These are phyloP conservation scores for Cladophialophora yegresii DNA, from an alignment of 2,329 filamentous ascomycete genomes.

Conservation along the genomic window DNA sequence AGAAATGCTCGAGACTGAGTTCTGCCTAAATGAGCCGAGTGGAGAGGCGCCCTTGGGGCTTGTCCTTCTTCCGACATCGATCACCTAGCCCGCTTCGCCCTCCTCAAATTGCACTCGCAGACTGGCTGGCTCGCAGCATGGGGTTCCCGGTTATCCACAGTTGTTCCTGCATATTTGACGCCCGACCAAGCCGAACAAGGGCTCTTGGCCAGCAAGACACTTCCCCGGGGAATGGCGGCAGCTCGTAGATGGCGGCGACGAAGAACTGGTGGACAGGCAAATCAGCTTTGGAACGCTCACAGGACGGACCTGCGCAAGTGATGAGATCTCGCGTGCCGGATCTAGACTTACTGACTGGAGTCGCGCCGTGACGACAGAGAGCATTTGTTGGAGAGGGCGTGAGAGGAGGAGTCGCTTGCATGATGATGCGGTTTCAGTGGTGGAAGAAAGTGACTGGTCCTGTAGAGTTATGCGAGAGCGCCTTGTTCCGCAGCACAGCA, in stretches of 20 bases:
- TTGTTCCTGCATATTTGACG: constrained; percentile 34
- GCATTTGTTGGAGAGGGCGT: neutral
- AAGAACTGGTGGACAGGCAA: neutral
- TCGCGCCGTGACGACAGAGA: neutral
- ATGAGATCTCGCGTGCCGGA: constrained; percentile 1
- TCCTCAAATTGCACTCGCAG: constrained; percentile 4
- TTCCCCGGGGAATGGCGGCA: constrained; percentile 14
- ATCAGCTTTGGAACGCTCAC: constrained; percentile 1
- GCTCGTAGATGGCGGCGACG: constrained; percentile 4
- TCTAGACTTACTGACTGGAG: neutral
- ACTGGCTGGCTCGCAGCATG: constrained; percentile 11
- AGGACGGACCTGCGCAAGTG: constrained; percentile 2
- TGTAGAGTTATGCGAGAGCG: constrained; percentile 17
- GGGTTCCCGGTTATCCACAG: constrained; percentile 12
- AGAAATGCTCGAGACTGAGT: constrained; percentile 8
- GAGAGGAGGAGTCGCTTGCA: constrained; percentile 1
- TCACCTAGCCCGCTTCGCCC: constrained; percentile 11
- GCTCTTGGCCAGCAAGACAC: constrained; percentile 7
- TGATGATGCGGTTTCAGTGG: constrained; percentile 17
- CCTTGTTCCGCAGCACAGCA: constrained; percentile 23
- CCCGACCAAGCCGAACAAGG: constrained; percentile 16
- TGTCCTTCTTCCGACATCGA: neutral
- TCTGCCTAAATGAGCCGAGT: constrained; percentile 6
- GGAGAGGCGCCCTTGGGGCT: neutral
- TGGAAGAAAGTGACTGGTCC: constrained; percentile 13